phyloP scores from a whole-genome alignment of 2,329 filamentous ascomycete species.

The Fusarium beomiforme region DNA sequence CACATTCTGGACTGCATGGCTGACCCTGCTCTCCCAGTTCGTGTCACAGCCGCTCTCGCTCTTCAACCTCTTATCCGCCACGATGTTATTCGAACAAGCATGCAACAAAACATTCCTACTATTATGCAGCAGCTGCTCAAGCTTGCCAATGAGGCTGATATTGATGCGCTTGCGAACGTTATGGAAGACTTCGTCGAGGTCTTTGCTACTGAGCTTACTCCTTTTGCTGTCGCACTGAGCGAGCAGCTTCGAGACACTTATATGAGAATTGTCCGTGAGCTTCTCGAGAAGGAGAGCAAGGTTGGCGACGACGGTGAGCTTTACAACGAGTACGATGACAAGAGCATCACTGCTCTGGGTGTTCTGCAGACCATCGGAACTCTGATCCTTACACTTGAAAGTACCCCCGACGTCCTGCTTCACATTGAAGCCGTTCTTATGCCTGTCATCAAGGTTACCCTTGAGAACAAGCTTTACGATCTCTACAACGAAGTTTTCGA shows the following conservation, averaged over 20 bases:
- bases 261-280: conserved; percentile 88
- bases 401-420: conserved; percentile 92
- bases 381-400: conserved; percentile 94
- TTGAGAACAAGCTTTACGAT: conserved; percentile 98
- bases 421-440: conserved; percentile 96
- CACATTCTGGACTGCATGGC: conserved; percentile 98
- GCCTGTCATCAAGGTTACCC: conserved; percentile 94
- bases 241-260: conserved; percentile 98
- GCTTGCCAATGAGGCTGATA: conserved; percentile 96
- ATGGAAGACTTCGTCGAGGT: conserved; percentile 99
- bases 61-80: conserved; percentile 96
- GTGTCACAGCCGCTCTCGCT: conserved; percentile 92
- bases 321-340: conserved; percentile 96
- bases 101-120: conserved; percentile 97
- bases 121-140: conserved; percentile 99
- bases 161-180: conserved; percentile 95
- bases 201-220: conserved; percentile 95
- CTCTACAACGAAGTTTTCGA: conserved; percentile 99
- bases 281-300: conserved; percentile 87
- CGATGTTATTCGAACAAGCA: conserved; percentile 90
- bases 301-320: conserved; percentile 79
- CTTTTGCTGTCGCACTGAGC: conserved; percentile 94
- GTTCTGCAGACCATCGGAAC: conserved; percentile 98
- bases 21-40: conserved; percentile 89
- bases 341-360: conserved; percentile 96